Evolutionary conservation across 129 eudicot species (phyloP), one percentile per base, ranked within the genome.

Genomic region (Gnaphalium uliginosum): DNA sequence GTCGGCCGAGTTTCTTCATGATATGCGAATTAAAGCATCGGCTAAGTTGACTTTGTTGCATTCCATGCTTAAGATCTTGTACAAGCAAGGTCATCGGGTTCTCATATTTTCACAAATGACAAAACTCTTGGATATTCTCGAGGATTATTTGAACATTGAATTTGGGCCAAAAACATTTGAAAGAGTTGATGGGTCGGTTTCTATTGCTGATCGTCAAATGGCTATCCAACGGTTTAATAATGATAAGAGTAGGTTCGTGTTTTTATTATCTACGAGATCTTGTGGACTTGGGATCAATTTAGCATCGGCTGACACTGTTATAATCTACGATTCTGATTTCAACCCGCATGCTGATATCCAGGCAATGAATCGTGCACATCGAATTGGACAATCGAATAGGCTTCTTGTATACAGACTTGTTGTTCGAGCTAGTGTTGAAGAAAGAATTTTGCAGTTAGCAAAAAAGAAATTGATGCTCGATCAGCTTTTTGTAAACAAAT

Each of bases 371-470:
- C 93, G 99, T 69, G 99, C 99, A 0, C 99, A 94, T 76, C 89
- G 99, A 51, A 94, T 94, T 46, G 99, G 99, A n/a, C 99, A 94
- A 69, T 91, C 97, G 1, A 94, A 87, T 0, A 76, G 96, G 69
- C 99, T 94, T 84, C 81, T 94, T 21, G 97, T 94, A 18, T 94
- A 91, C 81, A 79, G 99, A 80, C 96, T 94, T 51, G 91, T 94
- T 59, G 99, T 94, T 4, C 97, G 99, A 79, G 99, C 99, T 50
- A 94, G 99, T 61, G 97, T 94, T 77, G 99, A 94, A 86, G 99
- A 94, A 67, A 86, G 99, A 18, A 94, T 94, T 30, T 81, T 94
- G 87, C 99, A 94, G 85, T 90, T 94, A 13, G 97, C 99, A 6
- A 94, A 91, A 86, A 94, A 86, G 83, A 94, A 94, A 48, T 62